These are phyloP conservation scores for Mortierella sp. DNA, from an alignment of 371 early-diverging fungal species.

Conservation along the genomic window DNA sequence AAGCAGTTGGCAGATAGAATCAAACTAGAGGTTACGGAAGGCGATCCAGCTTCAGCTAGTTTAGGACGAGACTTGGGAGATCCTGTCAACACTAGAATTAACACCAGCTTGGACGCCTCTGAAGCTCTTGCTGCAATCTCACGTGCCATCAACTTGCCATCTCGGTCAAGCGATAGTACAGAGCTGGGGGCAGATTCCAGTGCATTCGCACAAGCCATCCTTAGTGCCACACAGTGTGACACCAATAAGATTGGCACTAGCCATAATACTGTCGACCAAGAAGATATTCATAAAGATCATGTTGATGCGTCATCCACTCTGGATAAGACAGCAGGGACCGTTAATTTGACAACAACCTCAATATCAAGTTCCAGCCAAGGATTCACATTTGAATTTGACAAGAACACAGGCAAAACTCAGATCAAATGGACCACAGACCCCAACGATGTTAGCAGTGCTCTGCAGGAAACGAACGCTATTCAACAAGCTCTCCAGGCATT, in stretches of 20 bases:
- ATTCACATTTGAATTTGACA: conserved; percentile 49
- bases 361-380: conserved; percentile 18
- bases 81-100: neutral
- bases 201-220: conserved; percentile 41
- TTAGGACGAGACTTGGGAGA: too few species aligned
- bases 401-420: conserved; percentile 47
- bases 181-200: conserved; percentile 29
- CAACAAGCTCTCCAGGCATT: conserved; percentile 44
- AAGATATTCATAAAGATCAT: conserved; percentile 9
- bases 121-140: conserved; percentile 37
- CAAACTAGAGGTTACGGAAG: too few species aligned
- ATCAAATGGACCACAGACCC: conserved; percentile 47
- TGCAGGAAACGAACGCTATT: conserved; percentile 24
- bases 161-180: neutral
- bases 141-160: conserved; percentile 36
- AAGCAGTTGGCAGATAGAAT: too few species aligned
- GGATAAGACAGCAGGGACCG: neutral
- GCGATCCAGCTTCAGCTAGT: too few species aligned
- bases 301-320: neutral
- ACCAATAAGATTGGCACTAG: too few species aligned
- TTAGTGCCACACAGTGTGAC: conserved; percentile 39
- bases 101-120: conserved; percentile 3
- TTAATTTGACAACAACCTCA: neutral
- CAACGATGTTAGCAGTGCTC: too few species aligned
- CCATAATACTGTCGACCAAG: too few species aligned